phyloP scores from a whole-genome alignment of 1,139 yeast genomes.

The Hansenula sp. region DNA sequence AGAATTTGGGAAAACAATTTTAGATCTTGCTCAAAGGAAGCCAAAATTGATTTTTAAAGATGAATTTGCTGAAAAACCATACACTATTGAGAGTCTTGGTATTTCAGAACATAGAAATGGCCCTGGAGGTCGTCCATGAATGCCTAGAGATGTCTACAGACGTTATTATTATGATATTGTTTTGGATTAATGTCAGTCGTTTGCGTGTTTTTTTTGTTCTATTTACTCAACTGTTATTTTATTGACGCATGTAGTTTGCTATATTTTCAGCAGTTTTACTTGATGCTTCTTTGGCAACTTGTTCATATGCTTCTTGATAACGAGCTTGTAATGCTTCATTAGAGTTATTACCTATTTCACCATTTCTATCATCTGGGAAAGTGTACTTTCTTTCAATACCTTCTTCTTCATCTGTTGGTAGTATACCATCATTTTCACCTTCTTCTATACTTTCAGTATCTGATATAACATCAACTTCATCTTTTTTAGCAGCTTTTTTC shows the following conservation, averaged over 20 bases:
- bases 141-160: no score
- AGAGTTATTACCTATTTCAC: conserved; percentile 47
- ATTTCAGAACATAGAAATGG: not conserved
- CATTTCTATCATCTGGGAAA: conserved; percentile 65
- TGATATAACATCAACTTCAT: conserved; percentile 63
- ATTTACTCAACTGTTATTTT: not conserved
- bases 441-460: conserved; percentile 57
- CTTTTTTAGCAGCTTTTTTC: conserved; percentile 13
- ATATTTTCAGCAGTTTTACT: conserved; percentile 67
- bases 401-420: conserved; percentile 62
- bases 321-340: conserved; percentile 60
- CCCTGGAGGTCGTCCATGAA: no score
- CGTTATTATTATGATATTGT: no score
- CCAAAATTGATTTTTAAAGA: conserved; percentile 66
- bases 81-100: conserved; percentile 5
- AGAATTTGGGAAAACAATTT: conserved; percentile 80
- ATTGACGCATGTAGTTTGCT: conserved; percentile 54
- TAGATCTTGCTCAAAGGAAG: conserved; percentile 68
- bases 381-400: conserved; percentile 54
- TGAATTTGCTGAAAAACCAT: conserved; percentile 26
- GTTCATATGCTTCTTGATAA: conserved; percentile 68
- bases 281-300: conserved; percentile 57
- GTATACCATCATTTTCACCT: conserved; percentile 57
- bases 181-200: not conserved
- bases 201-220: not conserved